Evolutionary conservation across 2,329 filamentous ascomycete species (phyloP), one percentile per base, ranked within the genome.

Genomic region (Diaporthe sp.): DNA sequence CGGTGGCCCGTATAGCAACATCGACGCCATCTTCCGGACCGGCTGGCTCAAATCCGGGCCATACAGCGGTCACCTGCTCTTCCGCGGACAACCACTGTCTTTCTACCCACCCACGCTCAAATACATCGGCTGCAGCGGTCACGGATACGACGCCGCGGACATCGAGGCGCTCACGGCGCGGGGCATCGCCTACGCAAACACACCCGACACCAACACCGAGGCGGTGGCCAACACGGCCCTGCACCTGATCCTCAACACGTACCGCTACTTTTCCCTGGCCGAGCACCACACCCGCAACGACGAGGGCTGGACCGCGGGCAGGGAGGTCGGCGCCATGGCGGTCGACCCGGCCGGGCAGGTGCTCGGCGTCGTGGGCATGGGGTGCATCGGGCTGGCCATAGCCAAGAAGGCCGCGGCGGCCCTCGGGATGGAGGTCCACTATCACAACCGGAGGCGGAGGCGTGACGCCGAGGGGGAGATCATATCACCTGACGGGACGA

Each of bases 351-450:
- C 74, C 42, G 81, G 81, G 28, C 78, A 79, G 68, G 77, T 78
- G 3, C 77, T 83, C 2, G 83, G 80, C n/a, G 79, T 85, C 42
- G 79, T 85, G 28, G 84, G 83, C 3, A 79, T 84, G 71, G 84
- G 84, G 10, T 80, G 82, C 55, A 84, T 84, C 55, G 83, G 83
- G 9, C 76, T 80, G 34, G 79, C 79, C 6, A 80, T 82, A 63
- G 83, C 80, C 5, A 77, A 79, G 25, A 81, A 81, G 65, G 76
- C 81, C 1, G 77, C 80, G 10, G 51, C 68, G 3, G 81, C 79
- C 1, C 79, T 84, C 20, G 82, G 81, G 10, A 84, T 85, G 83
- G 78, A 80, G 49, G 61, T 74, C 4, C 77, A 80, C 39, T 84
- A 84, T 68, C 78, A 81, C 68, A 81, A 81, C 72, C 78, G 80